phyloP scores from a whole-genome alignment of 352 stramenopile genomes.

The Globisporangium cystogenes region DNA sequence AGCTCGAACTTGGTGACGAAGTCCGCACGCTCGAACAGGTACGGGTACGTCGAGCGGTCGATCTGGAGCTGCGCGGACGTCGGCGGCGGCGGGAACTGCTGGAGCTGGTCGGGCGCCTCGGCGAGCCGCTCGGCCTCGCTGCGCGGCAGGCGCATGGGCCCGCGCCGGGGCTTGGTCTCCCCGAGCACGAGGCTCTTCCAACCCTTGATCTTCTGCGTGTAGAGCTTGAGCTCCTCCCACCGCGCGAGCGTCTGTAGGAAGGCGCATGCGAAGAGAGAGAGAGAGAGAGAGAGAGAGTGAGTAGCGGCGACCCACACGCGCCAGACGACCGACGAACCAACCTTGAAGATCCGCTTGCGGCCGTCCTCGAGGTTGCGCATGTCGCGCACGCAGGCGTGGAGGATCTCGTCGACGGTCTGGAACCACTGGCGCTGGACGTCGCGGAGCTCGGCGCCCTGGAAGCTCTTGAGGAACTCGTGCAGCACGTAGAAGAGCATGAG shows the following conservation, averaged over 20 bases:
- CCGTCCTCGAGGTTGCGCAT: slow-evolving; percentile 60
- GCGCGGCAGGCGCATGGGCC: slow-evolving; percentile 40
- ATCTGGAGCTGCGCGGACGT: slow-evolving; percentile 43
- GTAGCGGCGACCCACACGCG: too few species aligned
- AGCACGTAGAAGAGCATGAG: slow-evolving; percentile 87
- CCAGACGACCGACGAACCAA: slow-evolving; percentile 12
- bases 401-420: slow-evolving; percentile 72
- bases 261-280: neutral
- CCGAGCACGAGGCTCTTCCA: slow-evolving; percentile 75
- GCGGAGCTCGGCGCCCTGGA: slow-evolving; percentile 45
- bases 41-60: slow-evolving; percentile 67
- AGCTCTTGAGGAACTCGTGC: slow-evolving; percentile 85
- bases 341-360: slow-evolving; percentile 75
- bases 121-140: slow-evolving; percentile 61
- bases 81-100: slow-evolving; percentile 65
- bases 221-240: slow-evolving; percentile 82
- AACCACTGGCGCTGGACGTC: slow-evolving; percentile 75
- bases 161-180: slow-evolving; percentile 58
- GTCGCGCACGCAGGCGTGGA: slow-evolving; percentile 65
- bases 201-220: slow-evolving; percentile 64
- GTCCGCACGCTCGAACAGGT: slow-evolving; percentile 59
- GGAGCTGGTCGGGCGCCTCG: slow-evolving; percentile 62
- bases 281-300: neutral
- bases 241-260: slow-evolving; percentile 52
- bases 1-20: slow-evolving; percentile 56